A percentile compares a stretch with the other conserved stretches of the same genome.
Conservation (phyloP, 2,329 filamentous ascomycete species). For the Stachybotrys chlorohalonatus region DNA sequence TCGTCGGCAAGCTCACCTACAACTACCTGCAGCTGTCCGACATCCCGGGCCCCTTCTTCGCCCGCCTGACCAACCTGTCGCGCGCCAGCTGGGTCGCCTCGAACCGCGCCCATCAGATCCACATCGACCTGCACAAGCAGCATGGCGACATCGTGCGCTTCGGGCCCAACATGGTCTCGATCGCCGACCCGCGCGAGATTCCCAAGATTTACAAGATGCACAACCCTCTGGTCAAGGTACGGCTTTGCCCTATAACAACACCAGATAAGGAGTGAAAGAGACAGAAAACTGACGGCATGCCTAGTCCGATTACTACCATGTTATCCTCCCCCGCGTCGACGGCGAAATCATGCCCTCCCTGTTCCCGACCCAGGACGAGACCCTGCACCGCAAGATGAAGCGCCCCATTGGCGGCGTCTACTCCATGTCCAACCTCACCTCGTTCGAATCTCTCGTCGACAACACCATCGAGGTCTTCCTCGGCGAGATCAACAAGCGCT, state of each 20-base stretch:
- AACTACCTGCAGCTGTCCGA: not conserved
- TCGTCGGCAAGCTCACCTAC: not conserved
- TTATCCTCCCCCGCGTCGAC: conserved; percentile 9
- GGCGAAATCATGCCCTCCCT: conserved; percentile 27
- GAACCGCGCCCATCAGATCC: not conserved
- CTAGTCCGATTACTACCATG: not conserved
- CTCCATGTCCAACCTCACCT: conserved; percentile 15
- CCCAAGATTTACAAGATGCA: not conserved
- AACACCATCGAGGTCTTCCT: conserved; percentile 18
- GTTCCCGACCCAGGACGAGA: conserved; percentile 24
- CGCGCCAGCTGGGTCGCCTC: not conserved
- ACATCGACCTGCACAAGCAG: not conserved
- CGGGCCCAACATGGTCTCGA: not conserved
- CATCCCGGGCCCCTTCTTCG: not conserved
- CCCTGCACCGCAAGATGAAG: conserved; percentile 23
- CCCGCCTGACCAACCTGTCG: not conserved
- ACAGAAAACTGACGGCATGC: too few species aligned
- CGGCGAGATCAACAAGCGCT: conserved; percentile 16
- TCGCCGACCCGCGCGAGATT: not conserved
- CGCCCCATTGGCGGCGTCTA: conserved; percentile 27
- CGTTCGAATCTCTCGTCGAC: conserved; percentile 21
- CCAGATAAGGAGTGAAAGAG: too few species aligned
- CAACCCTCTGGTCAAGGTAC: not conserved
- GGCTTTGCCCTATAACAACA: not conserved
- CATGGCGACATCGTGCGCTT: not conserved